A percentile compares a stretch with the other conserved stretches of the same genome.
Evolutionary conservation across 768 basidiomycete species (phyloP).

Genomic region (Pleurotus eryngii): DNA sequence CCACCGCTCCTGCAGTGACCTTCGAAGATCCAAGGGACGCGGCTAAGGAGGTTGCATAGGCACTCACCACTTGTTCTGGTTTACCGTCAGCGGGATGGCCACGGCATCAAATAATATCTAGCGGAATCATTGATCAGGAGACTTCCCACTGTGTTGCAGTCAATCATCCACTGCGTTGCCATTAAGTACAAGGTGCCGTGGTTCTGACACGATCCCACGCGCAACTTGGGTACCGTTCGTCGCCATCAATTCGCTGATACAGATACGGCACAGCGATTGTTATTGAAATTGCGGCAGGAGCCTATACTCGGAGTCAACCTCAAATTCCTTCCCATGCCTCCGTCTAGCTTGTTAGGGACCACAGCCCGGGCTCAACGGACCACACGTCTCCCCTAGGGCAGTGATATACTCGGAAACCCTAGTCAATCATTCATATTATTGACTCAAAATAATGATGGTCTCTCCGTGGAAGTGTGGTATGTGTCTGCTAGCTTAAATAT

Average conservation of each 20-base stretch:
- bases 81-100: neutral
- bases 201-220: no score
- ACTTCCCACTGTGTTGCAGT: neutral
- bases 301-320: no score
- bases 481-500: neutral
- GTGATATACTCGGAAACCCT: neutral
- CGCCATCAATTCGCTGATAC: no score
- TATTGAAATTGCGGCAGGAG: no score
- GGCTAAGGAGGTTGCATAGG: neutral
- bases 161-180: no score
- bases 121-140: neutral
- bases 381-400: neutral
- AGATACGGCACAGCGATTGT: no score
- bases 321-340: no score
- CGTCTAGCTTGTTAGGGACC: no score
- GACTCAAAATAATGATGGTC: neutral
- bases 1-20: neutral
- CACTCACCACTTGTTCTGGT: neutral
- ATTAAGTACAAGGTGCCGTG: no score
- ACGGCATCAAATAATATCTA: neutral
- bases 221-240: no score
- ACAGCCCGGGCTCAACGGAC: no score
- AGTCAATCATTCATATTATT: neutral
- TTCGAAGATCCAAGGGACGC: neutral
- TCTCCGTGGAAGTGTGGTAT: slow-evolving; percentile 2